Evolutionary conservation across 1,139 yeast genomes (phyloP), one percentile per base, ranked within the genome.

Genomic region (Kodamaea sp.): DNA sequence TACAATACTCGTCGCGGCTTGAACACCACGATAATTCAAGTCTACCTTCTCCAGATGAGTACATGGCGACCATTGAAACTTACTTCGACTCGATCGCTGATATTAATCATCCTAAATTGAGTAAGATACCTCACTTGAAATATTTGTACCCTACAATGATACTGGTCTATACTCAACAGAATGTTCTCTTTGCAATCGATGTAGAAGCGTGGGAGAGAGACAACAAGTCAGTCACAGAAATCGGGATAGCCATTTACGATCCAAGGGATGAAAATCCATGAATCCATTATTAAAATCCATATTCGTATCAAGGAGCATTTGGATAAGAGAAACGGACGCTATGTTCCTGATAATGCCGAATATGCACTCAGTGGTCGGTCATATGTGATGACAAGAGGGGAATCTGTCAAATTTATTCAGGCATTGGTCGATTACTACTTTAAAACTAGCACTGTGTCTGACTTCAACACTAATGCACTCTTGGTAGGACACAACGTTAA

Each of bases 401-500:
- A 70, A 26, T 63, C 78, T 11, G 62, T 57, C 1, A 41, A 40
- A 1, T 69, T 73, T 29, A 51, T 79, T 10, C 70, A 73, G 29
- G 37, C 53, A 3, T 48, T 80, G 18, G 55, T 81, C 10, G 56
- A 70, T 28, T 63, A 60, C 38, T 71, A 76, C 45, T 41, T 41
- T 21, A 15, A 23, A 5, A 6, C 8, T 9, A 7, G 21, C 1
- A 7, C 24, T 10, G 8, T 13, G 4, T 18, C 25, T 6, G n/a
- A 12, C 13, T 15, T 8, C 22, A 4, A 14, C 28, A 11, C 6
- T 18, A 12, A 62, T 75, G 36, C 38, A 37, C 31, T 45, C 42
- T 60, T 83, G 24, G 86, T 85, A 9, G 95, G 94, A 1, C 95
- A 86, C 53, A 77, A 74, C 36, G 63, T 83, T n/a, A 47, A 53